Evolutionary conservation across 2,329 filamentous ascomycete genomes (phyloP), one percentile per base, ranked within the genome.

Genomic region (Cylindrodendrum hubeiense): DNA sequence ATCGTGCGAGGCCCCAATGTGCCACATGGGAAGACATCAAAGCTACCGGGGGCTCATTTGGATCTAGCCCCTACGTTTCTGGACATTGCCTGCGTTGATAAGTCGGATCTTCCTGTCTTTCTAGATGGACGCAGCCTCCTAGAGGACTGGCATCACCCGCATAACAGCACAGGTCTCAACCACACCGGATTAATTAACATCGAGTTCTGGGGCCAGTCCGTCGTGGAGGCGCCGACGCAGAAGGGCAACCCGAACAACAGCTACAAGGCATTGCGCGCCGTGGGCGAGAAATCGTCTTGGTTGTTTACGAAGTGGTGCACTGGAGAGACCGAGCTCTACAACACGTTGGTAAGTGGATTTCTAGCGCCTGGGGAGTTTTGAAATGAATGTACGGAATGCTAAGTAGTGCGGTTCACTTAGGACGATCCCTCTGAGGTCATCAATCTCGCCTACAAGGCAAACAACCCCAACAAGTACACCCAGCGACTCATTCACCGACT

Each of bases 231-330:
- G 19, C 67, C 70, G 30, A 67, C 65, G 1, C 51, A 60, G 33
- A 50, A 19, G 3, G 22, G 70, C 6, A 62, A 69, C 28, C 57
- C 51, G 7, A 80, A 79, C 53, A 87, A 88, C 70, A 88, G 85
- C 0, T 89, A 88, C 77, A 88, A 88, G 66, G 80, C 79, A 0
- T 56, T 88, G 0, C 81, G 86, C 2, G 69, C 88, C 1, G 76
- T 84, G 1, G 78, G 80, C 1, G 72, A 82, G 1, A 76, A 77
- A 2, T 88, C 87, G 62, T 85, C 81, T 60, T 72, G 87, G 4
- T 84, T 86, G 67, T 90, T 89, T 66, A 84, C 83, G 0, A 83
- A 87, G 2, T 87, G 85, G 85, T 88, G 86, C 70, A 85, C 78
- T 3, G 82, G 83, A 43, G 73, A 75, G 63, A 78, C 82, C 22